phyloP scores from a whole-genome alignment of 2,329 filamentous ascomycete species.

The Paramyrothecium roridum region DNA sequence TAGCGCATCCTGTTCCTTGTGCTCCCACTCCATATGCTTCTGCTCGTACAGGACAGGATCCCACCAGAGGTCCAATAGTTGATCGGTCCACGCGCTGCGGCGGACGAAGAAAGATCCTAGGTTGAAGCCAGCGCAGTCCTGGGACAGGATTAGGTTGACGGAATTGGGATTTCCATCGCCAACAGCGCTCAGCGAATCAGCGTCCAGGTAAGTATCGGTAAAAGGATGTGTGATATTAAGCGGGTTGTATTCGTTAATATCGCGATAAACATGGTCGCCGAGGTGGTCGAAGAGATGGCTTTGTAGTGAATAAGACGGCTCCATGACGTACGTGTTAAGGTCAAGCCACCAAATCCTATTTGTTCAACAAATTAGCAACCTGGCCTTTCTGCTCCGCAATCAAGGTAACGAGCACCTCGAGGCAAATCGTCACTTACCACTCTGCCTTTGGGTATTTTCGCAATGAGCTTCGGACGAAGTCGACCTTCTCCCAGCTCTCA shows the following conservation, averaged over 20 bases:
- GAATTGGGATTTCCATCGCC: conserved; percentile 77
- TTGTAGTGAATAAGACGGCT: conserved; percentile 86
- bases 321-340: conserved; percentile 97
- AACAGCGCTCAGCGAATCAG: conserved; percentile 64
- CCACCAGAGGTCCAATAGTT: conserved; percentile 95
- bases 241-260: conserved; percentile 95
- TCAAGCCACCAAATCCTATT: conserved; percentile 98
- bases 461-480: conserved; percentile 84
- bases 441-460: conserved; percentile 93
- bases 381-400: too few relatives aligned
- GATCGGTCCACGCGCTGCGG: conserved; percentile 84
- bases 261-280: conserved; percentile 74
- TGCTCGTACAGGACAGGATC: conserved; percentile 97
- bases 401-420: too few relatives aligned
- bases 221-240: conserved; percentile 88
- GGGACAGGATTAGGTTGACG: conserved; percentile 83
- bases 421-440: conserved; percentile 61
- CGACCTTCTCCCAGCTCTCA: conserved; percentile 99
- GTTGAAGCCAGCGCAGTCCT: conserved; percentile 96
- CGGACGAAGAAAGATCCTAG: conserved; percentile 91
- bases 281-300: conserved; percentile 85
- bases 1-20: conserved; percentile 95
- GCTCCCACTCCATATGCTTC: conserved; percentile 98
- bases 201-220: conserved; percentile 71
- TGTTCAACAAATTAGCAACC: conserved; percentile 33